A percentile compares a stretch with the other conserved stretches of the same genome.
phyloP scores from a whole-genome alignment of 2,329 filamentous ascomycete species.

The Cercospora citrullina region DNA sequence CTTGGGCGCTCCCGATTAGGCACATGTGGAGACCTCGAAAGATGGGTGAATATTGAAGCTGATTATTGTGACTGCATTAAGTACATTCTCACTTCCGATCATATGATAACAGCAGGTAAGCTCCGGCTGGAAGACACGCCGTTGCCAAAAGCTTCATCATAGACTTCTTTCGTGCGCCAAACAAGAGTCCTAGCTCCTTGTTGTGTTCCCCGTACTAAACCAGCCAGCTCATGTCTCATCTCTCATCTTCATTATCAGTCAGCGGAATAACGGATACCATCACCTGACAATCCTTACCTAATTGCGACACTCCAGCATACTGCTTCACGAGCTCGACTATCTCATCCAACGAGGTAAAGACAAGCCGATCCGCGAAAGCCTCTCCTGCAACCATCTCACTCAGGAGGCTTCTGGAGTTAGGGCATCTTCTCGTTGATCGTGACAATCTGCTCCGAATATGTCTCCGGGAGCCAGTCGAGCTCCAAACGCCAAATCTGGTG shows the following conservation, averaged over 20 bases:
- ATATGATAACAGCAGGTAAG: background rate
- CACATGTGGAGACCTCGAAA: background rate
- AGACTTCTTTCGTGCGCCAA: background rate
- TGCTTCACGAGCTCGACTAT: background rate
- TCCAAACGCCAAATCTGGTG: background rate
- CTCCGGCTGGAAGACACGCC: background rate
- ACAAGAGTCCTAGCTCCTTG: no score
- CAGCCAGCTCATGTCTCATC: no score
- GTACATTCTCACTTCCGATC: no score
- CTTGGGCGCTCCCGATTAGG: background rate
- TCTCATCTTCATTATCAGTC: no score
- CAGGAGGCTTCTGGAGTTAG: no score
- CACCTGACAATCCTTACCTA: background rate
- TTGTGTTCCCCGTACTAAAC: no score
- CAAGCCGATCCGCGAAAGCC: background rate
- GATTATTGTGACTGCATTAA: no score
- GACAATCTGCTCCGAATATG: background rate
- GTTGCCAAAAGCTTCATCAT: rapidly evolving
- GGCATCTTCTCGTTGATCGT: background rate
- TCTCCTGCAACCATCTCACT: background rate
- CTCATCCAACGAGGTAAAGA: background rate
- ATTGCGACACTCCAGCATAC: background rate
- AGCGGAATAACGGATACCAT: background rate
- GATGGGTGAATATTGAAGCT: background rate
- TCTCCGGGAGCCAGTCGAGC: background rate